These are phyloP conservation scores for Zasmidium angulare DNA, from an alignment of 2,329 filamentous ascomycete genomes.

Conservation along the genomic window DNA sequence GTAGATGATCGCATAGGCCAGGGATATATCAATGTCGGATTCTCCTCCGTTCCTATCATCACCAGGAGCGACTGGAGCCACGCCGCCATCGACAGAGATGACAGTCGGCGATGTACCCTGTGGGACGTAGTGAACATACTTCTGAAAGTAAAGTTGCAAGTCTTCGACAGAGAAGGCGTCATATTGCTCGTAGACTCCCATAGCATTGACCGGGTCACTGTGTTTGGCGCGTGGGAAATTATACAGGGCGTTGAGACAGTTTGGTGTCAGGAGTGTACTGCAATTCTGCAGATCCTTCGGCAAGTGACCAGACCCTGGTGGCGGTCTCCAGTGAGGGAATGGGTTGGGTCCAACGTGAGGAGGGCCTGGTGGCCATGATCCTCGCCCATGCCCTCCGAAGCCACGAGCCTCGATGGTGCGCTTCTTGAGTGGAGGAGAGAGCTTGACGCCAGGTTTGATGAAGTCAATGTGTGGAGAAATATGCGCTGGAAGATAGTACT, in stretches of 20 bases:
- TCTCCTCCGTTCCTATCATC: constrained; percentile 43
- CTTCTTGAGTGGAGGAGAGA: constrained; percentile 31
- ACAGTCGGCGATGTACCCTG: constrained; percentile 27
- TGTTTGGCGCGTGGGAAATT: constrained; percentile 35
- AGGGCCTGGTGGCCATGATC: not conserved
- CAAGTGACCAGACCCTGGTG: constrained; percentile 2
- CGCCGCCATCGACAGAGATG: constrained; percentile 22
- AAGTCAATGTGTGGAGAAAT: constrained; percentile 54
- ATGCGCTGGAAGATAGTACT: constrained; percentile 37
- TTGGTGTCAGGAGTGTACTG: constrained; percentile 37
- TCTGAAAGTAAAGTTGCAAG: constrained; percentile 37
- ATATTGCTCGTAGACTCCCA: constrained; percentile 20
- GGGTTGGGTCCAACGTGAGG: not conserved
- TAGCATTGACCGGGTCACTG: constrained; percentile 12
- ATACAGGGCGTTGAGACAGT: constrained; percentile 45
- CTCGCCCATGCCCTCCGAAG: not conserved
- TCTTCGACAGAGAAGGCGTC: constrained; percentile 18
- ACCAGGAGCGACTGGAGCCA: constrained; percentile 36
- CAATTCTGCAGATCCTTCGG: constrained; percentile 1
- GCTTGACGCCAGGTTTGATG: constrained; percentile 55
- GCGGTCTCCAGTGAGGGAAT: not conserved
- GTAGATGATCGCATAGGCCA: constrained; percentile 52
- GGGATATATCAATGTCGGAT: constrained; percentile 51
- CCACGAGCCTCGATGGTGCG: not conserved
- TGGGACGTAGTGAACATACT: constrained; percentile 27